These are phyloP conservation scores for Salvia rosmarinus DNA, from an alignment of 257 asterid species.

Conservation along the genomic window DNA sequence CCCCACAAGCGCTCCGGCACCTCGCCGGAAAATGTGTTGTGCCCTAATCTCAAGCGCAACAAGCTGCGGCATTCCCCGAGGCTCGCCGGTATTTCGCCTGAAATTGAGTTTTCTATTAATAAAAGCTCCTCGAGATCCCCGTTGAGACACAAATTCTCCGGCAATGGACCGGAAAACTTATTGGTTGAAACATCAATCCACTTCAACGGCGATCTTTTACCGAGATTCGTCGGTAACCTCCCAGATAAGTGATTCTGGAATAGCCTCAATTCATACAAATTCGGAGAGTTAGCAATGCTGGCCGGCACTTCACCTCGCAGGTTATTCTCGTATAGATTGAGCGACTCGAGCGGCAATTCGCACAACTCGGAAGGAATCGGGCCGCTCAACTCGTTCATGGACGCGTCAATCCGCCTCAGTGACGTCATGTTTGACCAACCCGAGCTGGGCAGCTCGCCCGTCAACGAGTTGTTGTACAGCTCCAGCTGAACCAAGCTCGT, in stretches of 20 bases:
- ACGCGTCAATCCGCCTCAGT: conserved; percentile 74
- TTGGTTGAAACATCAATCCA: conserved; percentile 91
- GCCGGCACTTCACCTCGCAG: conserved; percentile 70
- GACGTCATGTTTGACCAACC: conserved; percentile 93
- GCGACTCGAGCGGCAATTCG: conserved; percentile 83
- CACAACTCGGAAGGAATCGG: conserved; percentile 80
- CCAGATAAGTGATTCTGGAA: conserved; percentile 75
- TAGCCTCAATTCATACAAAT: conserved; percentile 81
- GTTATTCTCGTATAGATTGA: conserved; percentile 79
- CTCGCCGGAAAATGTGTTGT: conserved; percentile 70
- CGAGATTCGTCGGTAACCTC: conserved; percentile 64
- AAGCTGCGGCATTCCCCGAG: conserved; percentile 76
- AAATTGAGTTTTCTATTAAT: conserved; percentile 65
- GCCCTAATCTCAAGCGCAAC: conserved; percentile 74
- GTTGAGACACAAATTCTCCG: conserved; percentile 59
- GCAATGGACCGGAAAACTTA: conserved; percentile 67
- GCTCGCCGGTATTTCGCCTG: conserved; percentile 74
- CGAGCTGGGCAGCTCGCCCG: conserved; percentile 68
- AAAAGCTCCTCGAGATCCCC: conserved; percentile 71
- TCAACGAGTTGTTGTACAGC: conserved; percentile 84
- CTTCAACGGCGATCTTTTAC: conserved; percentile 67
- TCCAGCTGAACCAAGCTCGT: conserved; percentile 74
- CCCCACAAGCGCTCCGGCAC: conserved; percentile 91
- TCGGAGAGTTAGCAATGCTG: conserved; percentile 70
- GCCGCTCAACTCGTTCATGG: conserved; percentile 85